phyloP scores from a whole-genome alignment of 164 flowering plant genomes.

The Vitis riparia region DNA sequence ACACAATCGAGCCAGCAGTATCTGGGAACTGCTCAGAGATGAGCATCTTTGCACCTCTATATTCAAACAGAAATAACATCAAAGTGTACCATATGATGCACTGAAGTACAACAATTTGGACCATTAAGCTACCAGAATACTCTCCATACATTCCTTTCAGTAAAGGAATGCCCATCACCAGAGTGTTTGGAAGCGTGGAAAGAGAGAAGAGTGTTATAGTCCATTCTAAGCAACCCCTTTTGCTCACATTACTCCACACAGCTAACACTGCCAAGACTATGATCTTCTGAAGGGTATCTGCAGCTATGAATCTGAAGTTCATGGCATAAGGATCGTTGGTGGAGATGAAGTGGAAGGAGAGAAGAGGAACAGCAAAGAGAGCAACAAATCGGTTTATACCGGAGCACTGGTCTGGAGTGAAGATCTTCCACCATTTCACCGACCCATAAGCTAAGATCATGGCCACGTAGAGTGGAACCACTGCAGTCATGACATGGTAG shows the following conservation, averaged over 20 bases:
- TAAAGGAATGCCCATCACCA: constrained; percentile 92
- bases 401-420: constrained; percentile 90
- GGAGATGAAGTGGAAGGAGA: constrained; percentile 92
- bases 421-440: constrained; percentile 95
- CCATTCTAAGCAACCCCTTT: constrained; percentile 74
- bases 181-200: constrained; percentile 87
- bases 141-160: constrained; percentile 91
- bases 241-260: constrained; percentile 56
- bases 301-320: constrained; percentile 84
- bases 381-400: constrained; percentile 96
- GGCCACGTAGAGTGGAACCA: constrained; percentile 96
- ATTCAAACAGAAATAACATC: constrained; percentile 90
- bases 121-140: constrained; percentile 74
- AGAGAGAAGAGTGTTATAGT: constrained; percentile 81
- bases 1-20: constrained; percentile 81
- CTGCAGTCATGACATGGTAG: constrained; percentile 94
- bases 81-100: constrained; percentile 94
- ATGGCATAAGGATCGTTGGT: constrained; percentile 74
- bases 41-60: constrained; percentile 67
- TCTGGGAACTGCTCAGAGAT: constrained; percentile 90
- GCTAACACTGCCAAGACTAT: constrained; percentile 51
- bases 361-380: constrained; percentile 89
- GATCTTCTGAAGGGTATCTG: constrained; percentile 84
- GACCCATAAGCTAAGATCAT: constrained; percentile 96
- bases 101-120: constrained; percentile 88